Evolutionary conservation across 2,329 filamentous ascomycete genomes (phyloP), one percentile per base, ranked within the genome.

Genomic region (Talaromyces sp.): DNA sequence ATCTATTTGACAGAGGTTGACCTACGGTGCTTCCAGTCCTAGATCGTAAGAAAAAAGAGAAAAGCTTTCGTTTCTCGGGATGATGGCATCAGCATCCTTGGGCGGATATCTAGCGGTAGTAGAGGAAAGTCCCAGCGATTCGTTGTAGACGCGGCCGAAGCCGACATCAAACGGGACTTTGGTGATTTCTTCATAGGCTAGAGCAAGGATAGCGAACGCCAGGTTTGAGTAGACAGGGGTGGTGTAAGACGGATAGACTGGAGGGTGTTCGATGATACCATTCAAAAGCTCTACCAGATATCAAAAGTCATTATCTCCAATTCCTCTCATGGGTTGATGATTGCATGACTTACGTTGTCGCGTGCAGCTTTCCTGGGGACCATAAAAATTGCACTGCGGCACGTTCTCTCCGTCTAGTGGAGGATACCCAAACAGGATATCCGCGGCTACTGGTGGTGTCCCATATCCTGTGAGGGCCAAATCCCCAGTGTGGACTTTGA

Each of bases 321-420:
- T 6, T 47, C 10, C 4, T 14, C 10, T 18, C 44, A 27, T 27
- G 8, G 2, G n/a, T 27, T 6, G 8, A 30, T 4, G 12, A 31
- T 53, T n/a, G 30, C 8, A 31, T 18, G 30, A 50, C 56, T 28
- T 33, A 57, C 56, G 56, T 23, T 57, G 18, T n/a, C 56, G 56
- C 9, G 56, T 44, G 42, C 56, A 57, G 16, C 40, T n/a, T 30
- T 30, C 9, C 16, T 53, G 28, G 18, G 40, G 42, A 23, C 56
- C 42, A 14, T 57, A 57, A 33, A 57, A 57, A 14, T 47, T 57
- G 56, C 56, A 57, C 50, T 57, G 56, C 8, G 36, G 40, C 18
- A 57, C 42, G 40, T 40, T 44, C n/a, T 50, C 54, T 6, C 28
- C 42, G 30, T 33, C 31, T 10, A 57, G 36, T 10, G 56, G 56